A percentile compares a stretch with the other conserved stretches of the same genome.
Conservation (phyloP, 805 yeast genomes). For the Lipomyces kockii region DNA sequence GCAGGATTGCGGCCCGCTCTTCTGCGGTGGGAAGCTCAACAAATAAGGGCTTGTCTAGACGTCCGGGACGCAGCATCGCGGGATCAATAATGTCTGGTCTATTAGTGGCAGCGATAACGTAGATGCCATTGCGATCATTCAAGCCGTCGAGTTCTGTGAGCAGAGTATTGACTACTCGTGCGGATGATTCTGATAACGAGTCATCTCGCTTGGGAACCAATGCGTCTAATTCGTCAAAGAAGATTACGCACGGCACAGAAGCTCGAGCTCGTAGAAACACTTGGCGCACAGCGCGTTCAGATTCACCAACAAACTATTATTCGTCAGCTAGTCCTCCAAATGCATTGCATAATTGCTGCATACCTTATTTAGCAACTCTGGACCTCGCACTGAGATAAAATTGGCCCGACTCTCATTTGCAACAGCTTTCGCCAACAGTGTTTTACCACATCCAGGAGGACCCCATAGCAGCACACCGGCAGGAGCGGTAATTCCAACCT, state of each 20-base stretch:
- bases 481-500: conserved; percentile 94
- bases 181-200: conserved; percentile 82
- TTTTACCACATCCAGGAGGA: conserved; percentile 99
- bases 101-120: conserved; percentile 95
- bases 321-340: neutral
- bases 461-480: conserved; percentile 99
- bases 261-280: conserved; percentile 92
- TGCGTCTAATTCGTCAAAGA: conserved; percentile 96
- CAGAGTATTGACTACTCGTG: conserved; percentile 91
- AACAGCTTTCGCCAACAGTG: conserved; percentile 93
- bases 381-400: conserved; percentile 94
- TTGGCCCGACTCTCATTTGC: conserved; percentile 97
- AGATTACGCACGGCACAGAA: conserved; percentile 89
- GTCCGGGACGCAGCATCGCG: conserved; percentile 96
- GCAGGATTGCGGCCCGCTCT: conserved; percentile 82
- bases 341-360: conserved; percentile 11
- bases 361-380: conserved; percentile 81
- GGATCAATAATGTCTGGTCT: conserved; percentile 98
- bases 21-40: conserved; percentile 82
- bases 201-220: conserved; percentile 93
- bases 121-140: conserved; percentile 89
- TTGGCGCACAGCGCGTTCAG: conserved; percentile 91
- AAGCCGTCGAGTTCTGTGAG: conserved; percentile 94
- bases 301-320: conserved; percentile 80
- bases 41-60: conserved; percentile 89